Conservation (phyloP, 148 eudicot genomes). For the Heliosperma pusillum region DNA sequence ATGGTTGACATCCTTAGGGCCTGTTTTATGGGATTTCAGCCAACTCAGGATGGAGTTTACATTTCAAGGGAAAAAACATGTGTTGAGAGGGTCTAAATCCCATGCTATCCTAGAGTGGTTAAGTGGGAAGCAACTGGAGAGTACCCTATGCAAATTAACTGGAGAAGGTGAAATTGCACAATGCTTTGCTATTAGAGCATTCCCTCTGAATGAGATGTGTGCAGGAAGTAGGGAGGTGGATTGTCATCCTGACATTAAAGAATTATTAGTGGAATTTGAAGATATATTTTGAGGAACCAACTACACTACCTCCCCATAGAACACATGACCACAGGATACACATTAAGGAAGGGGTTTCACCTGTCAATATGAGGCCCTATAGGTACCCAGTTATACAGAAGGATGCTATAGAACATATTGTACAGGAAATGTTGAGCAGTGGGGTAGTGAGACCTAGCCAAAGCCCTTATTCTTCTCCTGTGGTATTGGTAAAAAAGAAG, state of each 20-base stretch:
- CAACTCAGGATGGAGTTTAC: neutral
- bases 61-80: neutral
- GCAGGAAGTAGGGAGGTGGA: too few species aligned
- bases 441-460: neutral
- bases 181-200: neutral
- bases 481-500: too few species aligned
- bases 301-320: neutral
- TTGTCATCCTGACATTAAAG: neutral
- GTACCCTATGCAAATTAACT: neutral
- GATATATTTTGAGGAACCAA: neutral
- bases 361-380: slow-evolving; percentile 9
- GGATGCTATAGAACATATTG: neutral
- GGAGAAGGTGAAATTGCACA: neutral
- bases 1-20: too few species aligned
- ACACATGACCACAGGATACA: neutral
- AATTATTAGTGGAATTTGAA: neutral
- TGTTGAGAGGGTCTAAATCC: neutral
- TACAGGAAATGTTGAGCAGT: neutral
- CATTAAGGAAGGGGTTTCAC: neutral
- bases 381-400: neutral
- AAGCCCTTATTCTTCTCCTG: too few species aligned
- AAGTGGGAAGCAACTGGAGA: neutral
- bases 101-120: neutral
- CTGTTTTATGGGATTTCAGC: slow-evolving; percentile 2
- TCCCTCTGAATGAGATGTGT: neutral